Evolutionary conservation across 2,329 filamentous ascomycete species (phyloP).

Genomic region (Aspergillus phoenicis): DNA sequence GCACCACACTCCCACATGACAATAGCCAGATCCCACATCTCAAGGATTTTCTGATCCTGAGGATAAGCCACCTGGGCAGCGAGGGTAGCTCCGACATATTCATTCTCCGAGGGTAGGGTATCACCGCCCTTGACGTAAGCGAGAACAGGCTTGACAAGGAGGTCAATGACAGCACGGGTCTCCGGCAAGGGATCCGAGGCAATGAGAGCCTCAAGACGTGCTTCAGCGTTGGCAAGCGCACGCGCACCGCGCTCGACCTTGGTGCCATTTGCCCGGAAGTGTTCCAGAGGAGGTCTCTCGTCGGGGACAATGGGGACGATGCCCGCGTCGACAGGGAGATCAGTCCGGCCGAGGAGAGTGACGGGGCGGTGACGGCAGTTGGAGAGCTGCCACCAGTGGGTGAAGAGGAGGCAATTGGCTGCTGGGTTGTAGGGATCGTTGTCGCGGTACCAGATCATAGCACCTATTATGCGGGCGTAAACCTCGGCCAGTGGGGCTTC

Average conservation of each 20-base stretch:
- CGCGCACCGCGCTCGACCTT: background rate
- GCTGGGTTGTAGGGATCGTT: background rate
- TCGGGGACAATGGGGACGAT: background rate
- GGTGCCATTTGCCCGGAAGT: background rate
- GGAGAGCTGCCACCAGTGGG: slow-evolving; percentile 3
- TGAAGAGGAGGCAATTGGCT: background rate
- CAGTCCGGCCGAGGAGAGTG: slow-evolving; percentile 3
- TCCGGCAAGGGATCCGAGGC: background rate
- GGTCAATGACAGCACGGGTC: background rate
- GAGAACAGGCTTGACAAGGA: background rate
- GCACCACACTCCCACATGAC: background rate
- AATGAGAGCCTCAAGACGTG: background rate
- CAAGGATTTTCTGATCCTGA: background rate
- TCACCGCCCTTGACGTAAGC: background rate
- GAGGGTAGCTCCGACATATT: background rate
- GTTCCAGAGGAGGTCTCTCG: background rate
- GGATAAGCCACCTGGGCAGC: background rate
- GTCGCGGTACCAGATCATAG: slow-evolving; percentile 1
- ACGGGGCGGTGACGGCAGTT: slow-evolving; percentile 3
- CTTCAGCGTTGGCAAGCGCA: background rate
- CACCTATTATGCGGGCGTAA: background rate
- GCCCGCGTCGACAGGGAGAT: background rate
- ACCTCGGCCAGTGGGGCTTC: background rate
- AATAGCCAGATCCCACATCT: background rate
- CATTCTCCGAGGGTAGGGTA: background rate